Percentiles rank a stretch among this genome's conserved stretches.
Evolutionary conservation across 1,284 basidiomycete species (phyloP).

Genomic region (Cryptococcus sp.): DNA sequence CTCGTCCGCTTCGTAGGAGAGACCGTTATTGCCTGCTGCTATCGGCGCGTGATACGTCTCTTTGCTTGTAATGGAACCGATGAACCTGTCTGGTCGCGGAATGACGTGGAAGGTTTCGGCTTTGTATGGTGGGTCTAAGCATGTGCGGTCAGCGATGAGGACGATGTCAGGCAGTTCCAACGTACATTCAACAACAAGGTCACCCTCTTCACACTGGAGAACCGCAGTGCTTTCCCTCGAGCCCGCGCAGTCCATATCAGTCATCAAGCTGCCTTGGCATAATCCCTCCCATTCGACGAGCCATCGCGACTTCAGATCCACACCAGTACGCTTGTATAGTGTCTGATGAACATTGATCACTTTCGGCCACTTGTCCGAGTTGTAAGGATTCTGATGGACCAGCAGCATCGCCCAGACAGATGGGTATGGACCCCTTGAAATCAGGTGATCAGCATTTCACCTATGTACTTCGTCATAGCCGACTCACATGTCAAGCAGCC

Average conservation of each 20-base stretch:
- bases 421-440: slow-evolving; percentile 73
- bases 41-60: slow-evolving; percentile 59
- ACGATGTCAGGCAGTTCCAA: neutral
- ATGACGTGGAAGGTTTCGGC: slow-evolving; percentile 34
- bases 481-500: slow-evolving; percentile 72
- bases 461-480: slow-evolving; percentile 34
- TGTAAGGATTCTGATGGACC: slow-evolving; percentile 72
- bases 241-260: slow-evolving; percentile 34
- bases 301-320: slow-evolving; percentile 77
- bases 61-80: slow-evolving; percentile 40
- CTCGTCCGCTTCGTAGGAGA: slow-evolving; percentile 59
- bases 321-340: slow-evolving; percentile 67
- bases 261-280: slow-evolving; percentile 34
- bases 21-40: slow-evolving; percentile 55
- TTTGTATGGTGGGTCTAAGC: slow-evolving; percentile 36
- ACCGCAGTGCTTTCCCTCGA: slow-evolving; percentile 29
- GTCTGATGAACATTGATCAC: slow-evolving; percentile 50
- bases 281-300: slow-evolving; percentile 65
- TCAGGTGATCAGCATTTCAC: neutral
- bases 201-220: slow-evolving; percentile 44
- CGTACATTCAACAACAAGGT: slow-evolving; percentile 44
- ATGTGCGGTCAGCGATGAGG: neutral
- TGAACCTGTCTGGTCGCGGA: slow-evolving; percentile 63
- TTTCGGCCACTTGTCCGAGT: slow-evolving; percentile 63
- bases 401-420: slow-evolving; percentile 77